These are phyloP conservation scores for Zygosaccharomyces rouxii DNA, from an alignment of 805 yeast genomes.

Conservation along the genomic window DNA sequence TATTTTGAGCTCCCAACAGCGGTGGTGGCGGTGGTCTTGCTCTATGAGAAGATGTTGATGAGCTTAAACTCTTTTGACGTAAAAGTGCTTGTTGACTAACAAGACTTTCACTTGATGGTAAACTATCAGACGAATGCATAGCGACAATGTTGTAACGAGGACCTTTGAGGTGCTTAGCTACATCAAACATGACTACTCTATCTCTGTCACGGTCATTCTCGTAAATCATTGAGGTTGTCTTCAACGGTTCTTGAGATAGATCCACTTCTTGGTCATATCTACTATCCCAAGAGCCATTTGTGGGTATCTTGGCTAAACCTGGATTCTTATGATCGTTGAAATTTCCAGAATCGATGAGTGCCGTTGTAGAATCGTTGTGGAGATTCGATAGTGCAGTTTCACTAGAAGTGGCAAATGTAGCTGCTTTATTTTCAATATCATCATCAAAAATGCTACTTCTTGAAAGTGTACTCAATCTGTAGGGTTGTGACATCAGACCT, in stretches of 20 bases:
- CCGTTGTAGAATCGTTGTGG: conserved; percentile 10
- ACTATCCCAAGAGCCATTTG: conserved; percentile 1
- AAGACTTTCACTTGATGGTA: neutral
- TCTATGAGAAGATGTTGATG: neutral
- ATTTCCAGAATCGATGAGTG: neutral
- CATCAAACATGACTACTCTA: neutral
- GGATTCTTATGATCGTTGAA: conserved; percentile 1
- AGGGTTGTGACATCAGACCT: conserved; percentile 6
- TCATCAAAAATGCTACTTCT: conserved; percentile 4
- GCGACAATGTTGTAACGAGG: conserved; percentile 2
- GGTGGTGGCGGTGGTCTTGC: conserved; percentile 9
- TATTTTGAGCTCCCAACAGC: neutral
- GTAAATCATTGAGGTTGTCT: conserved; percentile 1
- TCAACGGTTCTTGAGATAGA: conserved; percentile 9
- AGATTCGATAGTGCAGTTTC: neutral
- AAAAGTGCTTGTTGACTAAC: neutral
- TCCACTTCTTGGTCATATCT: neutral
- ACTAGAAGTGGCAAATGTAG: neutral
- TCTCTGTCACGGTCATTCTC: neutral
- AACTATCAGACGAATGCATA: conserved; percentile 1
- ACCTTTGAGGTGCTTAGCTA: neutral
- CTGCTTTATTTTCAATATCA: conserved; percentile 5
- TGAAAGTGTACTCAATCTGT: conserved; percentile 3
- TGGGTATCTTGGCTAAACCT: neutral
- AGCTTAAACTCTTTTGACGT: conserved; percentile 3